Percentiles rank a stretch among this genome's conserved stretches.
These are phyloP conservation scores for Mycena rebaudengoi DNA, from an alignment of 768 basidiomycete genomes.

Conservation along the genomic window DNA sequence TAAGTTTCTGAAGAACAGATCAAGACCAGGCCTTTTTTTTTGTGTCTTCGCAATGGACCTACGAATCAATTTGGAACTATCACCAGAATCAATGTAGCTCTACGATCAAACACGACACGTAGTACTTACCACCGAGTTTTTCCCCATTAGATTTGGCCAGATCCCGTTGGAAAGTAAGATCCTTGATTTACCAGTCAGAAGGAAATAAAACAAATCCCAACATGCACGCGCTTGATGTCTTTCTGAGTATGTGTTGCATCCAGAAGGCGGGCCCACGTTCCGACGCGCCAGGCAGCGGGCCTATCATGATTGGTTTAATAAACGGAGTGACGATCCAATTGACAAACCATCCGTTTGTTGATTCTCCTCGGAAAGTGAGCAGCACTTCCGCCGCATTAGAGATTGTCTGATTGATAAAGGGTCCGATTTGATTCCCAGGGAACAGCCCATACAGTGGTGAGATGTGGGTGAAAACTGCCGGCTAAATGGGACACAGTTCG, in stretches of 20 bases:
- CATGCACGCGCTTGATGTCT: conserved; percentile 8
- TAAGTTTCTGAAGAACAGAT: conserved; percentile 5
- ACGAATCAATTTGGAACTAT: conserved; percentile 22
- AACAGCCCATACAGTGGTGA: conserved; percentile 24
- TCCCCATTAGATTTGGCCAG: conserved; percentile 18
- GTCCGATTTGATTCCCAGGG: conserved; percentile 24
- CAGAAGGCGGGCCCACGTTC: conserved; percentile 22
- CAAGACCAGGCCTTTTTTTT: too few relatives aligned
- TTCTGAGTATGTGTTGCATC: conserved; percentile 3
- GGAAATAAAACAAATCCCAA: too few relatives aligned
- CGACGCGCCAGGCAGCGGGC: conserved; percentile 26
- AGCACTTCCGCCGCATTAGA: conserved; percentile 21
- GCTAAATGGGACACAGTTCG: neutral
- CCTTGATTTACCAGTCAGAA: neutral
- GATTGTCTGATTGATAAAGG: conserved; percentile 20
- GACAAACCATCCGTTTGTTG: conserved; percentile 20
- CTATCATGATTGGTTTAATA: neutral
- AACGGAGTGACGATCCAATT: too few relatives aligned
- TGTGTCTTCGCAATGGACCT: too few relatives aligned
- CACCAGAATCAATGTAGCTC: too few relatives aligned
- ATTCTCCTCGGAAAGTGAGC: conserved; percentile 22
- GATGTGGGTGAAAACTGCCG: conserved; percentile 21
- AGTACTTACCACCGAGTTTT: conserved; percentile 1
- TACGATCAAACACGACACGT: too few relatives aligned
- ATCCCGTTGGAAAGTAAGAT: conserved; percentile 11